Evolutionary conservation across 176 grass and related monocot species (phyloP).

Genomic region (Bromus sterilis): DNA sequence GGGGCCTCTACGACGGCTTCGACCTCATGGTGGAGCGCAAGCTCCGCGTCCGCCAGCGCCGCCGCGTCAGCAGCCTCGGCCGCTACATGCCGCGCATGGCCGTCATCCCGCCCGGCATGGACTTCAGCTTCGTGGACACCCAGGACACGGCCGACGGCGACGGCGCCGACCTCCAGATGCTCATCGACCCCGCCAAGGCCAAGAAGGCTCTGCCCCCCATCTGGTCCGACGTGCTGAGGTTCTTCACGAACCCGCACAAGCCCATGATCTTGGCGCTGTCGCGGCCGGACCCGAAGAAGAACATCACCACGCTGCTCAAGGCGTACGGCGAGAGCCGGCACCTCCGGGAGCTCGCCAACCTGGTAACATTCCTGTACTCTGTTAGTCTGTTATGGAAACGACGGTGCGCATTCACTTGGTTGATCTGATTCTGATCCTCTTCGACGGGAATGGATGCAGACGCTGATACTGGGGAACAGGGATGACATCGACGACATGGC

Average conservation of each 20-base stretch:
- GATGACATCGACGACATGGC: slow-evolving; percentile 95
- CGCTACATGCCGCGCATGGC: slow-evolving; percentile 91
- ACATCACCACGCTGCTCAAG: slow-evolving; percentile 89
- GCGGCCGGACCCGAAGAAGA: slow-evolving; percentile 94
- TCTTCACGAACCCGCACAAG: slow-evolving; percentile 92
- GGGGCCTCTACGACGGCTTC: slow-evolving; percentile 90
- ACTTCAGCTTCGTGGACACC: slow-evolving; percentile 83
- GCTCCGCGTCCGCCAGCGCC: slow-evolving; percentile 55
- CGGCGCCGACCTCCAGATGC: slow-evolving; percentile 44
- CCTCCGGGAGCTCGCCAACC: slow-evolving; percentile 79
- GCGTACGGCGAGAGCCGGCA: slow-evolving; percentile 78
- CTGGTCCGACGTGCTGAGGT: slow-evolving; percentile 91
- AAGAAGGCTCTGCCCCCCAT: slow-evolving; percentile 75
- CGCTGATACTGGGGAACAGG: slow-evolving; percentile 84
- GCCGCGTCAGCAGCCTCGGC: slow-evolving; percentile 72
- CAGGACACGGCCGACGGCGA: slow-evolving; percentile 48
- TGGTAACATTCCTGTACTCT: slow-evolving; percentile 41
- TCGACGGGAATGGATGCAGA: slow-evolving; percentile 24
- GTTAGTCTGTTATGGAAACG: neutral
- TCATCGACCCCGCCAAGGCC: slow-evolving; percentile 38
- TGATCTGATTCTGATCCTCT: neutral
- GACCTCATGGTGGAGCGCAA: slow-evolving; percentile 73
- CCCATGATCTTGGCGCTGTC: slow-evolving; percentile 96
- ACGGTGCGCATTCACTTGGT: neutral
- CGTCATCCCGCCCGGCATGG: slow-evolving; percentile 92